These are phyloP conservation scores for Fusarium sp. DNA, from an alignment of 2,329 filamentous ascomycete species.

Conservation along the genomic window DNA sequence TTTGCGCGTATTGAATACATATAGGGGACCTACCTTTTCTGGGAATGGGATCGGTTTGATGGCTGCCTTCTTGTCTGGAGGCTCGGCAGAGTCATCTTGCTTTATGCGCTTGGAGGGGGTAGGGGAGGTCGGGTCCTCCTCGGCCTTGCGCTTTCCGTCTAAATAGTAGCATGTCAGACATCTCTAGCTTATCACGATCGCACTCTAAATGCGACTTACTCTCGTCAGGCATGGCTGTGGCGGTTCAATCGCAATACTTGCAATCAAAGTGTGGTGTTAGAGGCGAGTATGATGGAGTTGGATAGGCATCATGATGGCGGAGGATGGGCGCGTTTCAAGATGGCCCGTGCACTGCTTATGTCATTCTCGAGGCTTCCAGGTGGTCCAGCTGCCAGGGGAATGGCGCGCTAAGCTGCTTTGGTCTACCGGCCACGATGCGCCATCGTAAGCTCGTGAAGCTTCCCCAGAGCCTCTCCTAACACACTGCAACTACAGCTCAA, in stretches of 20 bases:
- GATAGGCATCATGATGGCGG: conserved; percentile 40
- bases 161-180: conserved; percentile 12
- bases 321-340: conserved; percentile 31
- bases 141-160: conserved; percentile 79
- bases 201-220: conserved; percentile 15
- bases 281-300: conserved; percentile 25
- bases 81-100: conserved; percentile 51
- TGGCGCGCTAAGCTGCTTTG: conserved; percentile 47
- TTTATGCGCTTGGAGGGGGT: conserved; percentile 75
- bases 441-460: conserved; percentile 47
- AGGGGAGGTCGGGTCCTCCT: conserved; percentile 72
- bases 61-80: conserved; percentile 59
- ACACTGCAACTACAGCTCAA: conserved; percentile 23
- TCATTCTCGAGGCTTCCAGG: conserved; percentile 26
- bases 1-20: not conserved
- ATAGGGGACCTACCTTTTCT: conserved; percentile 74
- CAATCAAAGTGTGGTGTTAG: conserved; percentile 8
- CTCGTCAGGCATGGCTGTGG: conserved; percentile 42
- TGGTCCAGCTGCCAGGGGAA: not conserved
- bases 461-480: conserved; percentile 38
- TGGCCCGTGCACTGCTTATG: conserved; percentile 49
- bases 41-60: conserved; percentile 84
- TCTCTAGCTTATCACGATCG: not conserved
- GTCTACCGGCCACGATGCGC: conserved; percentile 50
- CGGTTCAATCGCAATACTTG: conserved; percentile 5